A percentile compares a stretch with the other conserved stretches of the same genome.
Conservation (phyloP, 345 rosid species). For the Fremontodendron californicum region DNA sequence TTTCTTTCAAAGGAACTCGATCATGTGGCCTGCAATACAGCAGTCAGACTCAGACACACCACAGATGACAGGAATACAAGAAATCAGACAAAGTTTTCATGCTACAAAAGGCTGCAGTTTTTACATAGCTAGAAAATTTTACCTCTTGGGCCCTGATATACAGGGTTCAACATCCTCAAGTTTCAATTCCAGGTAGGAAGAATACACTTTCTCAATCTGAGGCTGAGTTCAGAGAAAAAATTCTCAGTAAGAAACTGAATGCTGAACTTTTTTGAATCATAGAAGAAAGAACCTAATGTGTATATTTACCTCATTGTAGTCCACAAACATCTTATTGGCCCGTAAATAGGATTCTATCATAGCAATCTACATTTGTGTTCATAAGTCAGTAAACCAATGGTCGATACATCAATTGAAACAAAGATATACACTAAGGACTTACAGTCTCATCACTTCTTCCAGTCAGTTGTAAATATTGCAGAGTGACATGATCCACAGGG, state of each 20-base stretch:
- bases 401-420: not conserved
- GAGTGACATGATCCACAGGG: constrained; percentile 90
- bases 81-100: not conserved
- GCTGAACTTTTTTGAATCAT: not conserved
- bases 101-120: not conserved
- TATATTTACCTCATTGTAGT: constrained; percentile 67
- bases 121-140: not conserved
- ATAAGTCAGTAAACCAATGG: constrained; percentile 17
- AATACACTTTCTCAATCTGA: constrained; percentile 52
- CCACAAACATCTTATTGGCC: constrained; percentile 87
- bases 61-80: not conserved
- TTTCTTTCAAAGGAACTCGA: constrained; percentile 76
- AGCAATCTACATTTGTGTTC: constrained; percentile 42
- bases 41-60: not conserved
- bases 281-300: not conserved
- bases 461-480: constrained; percentile 79
- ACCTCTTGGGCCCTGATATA: constrained; percentile 86
- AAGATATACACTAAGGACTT: constrained; percentile 16
- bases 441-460: constrained; percentile 80
- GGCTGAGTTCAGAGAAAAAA: constrained; percentile 40
- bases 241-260: constrained; percentile 7
- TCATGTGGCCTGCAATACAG: constrained; percentile 73
- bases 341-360: constrained; percentile 88
- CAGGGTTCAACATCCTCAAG: constrained; percentile 87
- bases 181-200: constrained; percentile 66